Base-by-base conservation (phyloP, 768 basidiomycete species). In the Gyrodon lividus region DNA sequence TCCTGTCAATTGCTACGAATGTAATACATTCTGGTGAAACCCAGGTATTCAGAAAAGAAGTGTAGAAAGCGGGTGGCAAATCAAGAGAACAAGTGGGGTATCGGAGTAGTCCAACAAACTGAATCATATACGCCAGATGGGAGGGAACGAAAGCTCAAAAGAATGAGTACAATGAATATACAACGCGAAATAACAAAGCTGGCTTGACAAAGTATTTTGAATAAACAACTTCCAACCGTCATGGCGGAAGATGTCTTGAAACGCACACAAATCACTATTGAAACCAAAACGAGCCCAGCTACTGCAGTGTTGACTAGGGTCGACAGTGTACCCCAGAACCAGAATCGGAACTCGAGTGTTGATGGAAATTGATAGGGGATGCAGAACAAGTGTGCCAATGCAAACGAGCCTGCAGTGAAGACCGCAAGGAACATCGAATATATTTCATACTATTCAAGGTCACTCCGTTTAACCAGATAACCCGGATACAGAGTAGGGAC, bases 281-380 rank as follows among this genome's bases (percentile, higher is more conserved):
- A 19, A 4, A 39, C n/a, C 38, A 34, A 5, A 34, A 34, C 33
- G 16, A 34, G 16, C 3, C 10, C 10, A 12, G 33, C n/a, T n/a
- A n/a, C n/a, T n/a, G n/a, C n/a, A n/a, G n/a, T n/a, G n/a, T n/a
- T n/a, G n/a, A n/a, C n/a, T n/a, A n/a, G n/a, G n/a, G n/a, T n/a
- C n/a, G n/a, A n/a, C n/a, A n/a, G n/a, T n/a, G n/a, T n/a, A n/a
- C n/a, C n/a, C n/a, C n/a, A 10, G 16, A 34, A 16, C 10, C 33
- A 34, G 33, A 10, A 3, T 12, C 24, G 7, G 5, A 5, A 12
- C 16, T 12, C 16, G 33, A 34, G 3, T 5, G 4, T 4, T 34
- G 12, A 34, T 5, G 64, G 57, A 35, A 66, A 70, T 1, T 35
- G n/a, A n/a, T n/a, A n/a, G n/a, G n/a, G n/a, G n/a, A n/a, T n/a